A percentile compares a stretch with the other conserved stretches of the same genome.
These are phyloP conservation scores for Mycena floridula DNA, from an alignment of 768 basidiomycete genomes.

Conservation along the genomic window DNA sequence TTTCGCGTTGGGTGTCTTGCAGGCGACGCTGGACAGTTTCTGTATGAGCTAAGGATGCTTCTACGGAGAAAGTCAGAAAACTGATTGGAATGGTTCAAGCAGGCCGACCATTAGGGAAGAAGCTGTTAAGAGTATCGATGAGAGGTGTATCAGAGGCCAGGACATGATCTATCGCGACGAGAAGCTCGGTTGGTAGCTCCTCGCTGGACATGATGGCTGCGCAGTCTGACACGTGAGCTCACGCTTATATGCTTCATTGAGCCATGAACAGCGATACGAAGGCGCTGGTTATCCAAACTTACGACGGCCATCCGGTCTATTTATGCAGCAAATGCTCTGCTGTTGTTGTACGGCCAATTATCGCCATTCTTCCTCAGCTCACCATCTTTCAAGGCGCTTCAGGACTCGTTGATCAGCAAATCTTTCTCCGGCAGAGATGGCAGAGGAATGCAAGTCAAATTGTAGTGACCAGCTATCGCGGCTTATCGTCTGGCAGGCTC, in stretches of 20 bases:
- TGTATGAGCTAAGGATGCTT: constrained; percentile 67
- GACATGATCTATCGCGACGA: constrained; percentile 66
- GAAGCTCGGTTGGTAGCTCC: constrained; percentile 60
- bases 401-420: constrained; percentile 83
- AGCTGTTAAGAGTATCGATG: constrained; percentile 55
- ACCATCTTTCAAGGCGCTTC: constrained; percentile 47
- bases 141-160: constrained; percentile 62
- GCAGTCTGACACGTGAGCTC: background rate
- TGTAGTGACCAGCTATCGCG: background rate
- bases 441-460: constrained; percentile 65
- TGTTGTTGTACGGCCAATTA: constrained; percentile 47
- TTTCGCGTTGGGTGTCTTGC: constrained; percentile 57
- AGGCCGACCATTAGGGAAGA: constrained; percentile 72
- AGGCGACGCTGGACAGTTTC: constrained; percentile 67
- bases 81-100: constrained; percentile 1
- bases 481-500: constrained; percentile 35
- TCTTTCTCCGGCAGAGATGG: constrained; percentile 81
- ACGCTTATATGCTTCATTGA: background rate
- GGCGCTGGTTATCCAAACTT: constrained; percentile 54
- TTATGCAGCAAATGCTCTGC: constrained; percentile 67
- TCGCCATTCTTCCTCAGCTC: background rate
- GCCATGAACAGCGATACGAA: constrained; percentile 34
- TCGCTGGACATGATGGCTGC: constrained; percentile 15
- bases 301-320: constrained; percentile 60
- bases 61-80: constrained; percentile 30